Base-by-base conservation (phyloP, 2,329 filamentous ascomycete genomes). In the Sporothrix inflata region DNA sequence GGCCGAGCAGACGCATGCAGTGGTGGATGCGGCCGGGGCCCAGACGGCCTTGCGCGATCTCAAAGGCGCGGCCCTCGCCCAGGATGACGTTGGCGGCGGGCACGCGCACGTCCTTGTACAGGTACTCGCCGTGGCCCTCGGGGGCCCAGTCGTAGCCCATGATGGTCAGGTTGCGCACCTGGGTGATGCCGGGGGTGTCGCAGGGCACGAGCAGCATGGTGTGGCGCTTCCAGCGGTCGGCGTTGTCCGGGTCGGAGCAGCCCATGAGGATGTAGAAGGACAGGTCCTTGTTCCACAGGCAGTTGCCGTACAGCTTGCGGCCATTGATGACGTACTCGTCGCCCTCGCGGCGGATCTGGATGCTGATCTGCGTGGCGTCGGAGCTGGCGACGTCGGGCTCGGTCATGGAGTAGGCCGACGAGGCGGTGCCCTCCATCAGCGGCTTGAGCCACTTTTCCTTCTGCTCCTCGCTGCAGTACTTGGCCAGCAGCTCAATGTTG, bases 221-320 rank as follows among this genome's bases (percentile, higher is more conserved):
- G 82, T 98, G 95, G 79, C 97, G 94, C 79, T 88, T 89, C 87
- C 98, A 97, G 34, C 89, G 84, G 80, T 94, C 90, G 76, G 87
- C 83, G 85, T 97, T 92, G 77, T 85, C 84, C 66, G 92, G 86
- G 79, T 97, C 92, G 19, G 90, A 92, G 86, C 98, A 97, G 83
- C 93, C 96, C 92, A 99, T 97, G 77, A 97, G 94, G 74, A 99
- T 91, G 84, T 97, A 98, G 80, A 98, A 86, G 81, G 92, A 88
- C 86, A 96, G 98, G 77, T 94, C 89, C 72, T 92, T 92, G 83
- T 98, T 96, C 72, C 96, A 96, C 27, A 94, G 94, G 76, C 96
- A 96, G 75, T 93, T 97, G 42, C 93, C 97, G 95, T 96, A 99
- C 94, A 96, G 98, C 93, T 99, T 99, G 89, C 95, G 77, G 72